Conservation (phyloP, 192 early-diverging fungal genomes). For the Coemansia sp. region DNA sequence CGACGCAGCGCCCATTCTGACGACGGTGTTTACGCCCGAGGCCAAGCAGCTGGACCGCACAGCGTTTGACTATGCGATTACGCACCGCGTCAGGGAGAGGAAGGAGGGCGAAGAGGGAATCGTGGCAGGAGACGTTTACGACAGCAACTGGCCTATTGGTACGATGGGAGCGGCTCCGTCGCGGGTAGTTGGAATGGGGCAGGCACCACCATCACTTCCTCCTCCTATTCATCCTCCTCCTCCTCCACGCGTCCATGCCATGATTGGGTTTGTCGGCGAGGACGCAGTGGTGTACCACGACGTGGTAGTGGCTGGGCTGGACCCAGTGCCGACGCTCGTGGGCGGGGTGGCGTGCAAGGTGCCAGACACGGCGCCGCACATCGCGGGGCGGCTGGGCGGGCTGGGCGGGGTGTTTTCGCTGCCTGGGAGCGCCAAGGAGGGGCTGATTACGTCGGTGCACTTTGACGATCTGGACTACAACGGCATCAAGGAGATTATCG, state of each 20-base stretch:
- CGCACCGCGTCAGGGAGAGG: constrained; percentile 11
- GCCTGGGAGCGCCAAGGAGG: constrained; percentile 40
- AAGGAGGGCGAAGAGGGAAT: constrained; percentile 1
- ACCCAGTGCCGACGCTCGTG: constrained; percentile 53
- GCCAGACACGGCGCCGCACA: constrained; percentile 31
- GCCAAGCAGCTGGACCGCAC: constrained; percentile 30
- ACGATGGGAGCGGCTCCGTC: constrained; percentile 15
- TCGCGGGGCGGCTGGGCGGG: constrained; percentile 40
- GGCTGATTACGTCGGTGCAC: constrained; percentile 49
- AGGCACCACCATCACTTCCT: no score
- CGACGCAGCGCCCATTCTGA: constrained; percentile 47
- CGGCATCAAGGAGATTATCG: constrained; percentile 44
- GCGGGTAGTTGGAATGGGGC: no score
- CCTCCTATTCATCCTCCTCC: no score
- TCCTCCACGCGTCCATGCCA: constrained; percentile 47
- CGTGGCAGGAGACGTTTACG: constrained; percentile 33
- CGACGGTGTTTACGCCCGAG: constrained; percentile 47
- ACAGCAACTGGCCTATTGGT: constrained; percentile 43
- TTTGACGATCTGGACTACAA: constrained; percentile 50
- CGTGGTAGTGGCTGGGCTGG: constrained; percentile 45
- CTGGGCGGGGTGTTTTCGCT: constrained; percentile 48
- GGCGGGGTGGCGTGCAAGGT: constrained; percentile 32
- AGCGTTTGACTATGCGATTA: constrained; percentile 31
- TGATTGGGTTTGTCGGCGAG: constrained; percentile 53
- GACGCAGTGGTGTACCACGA: constrained; percentile 56